Percentiles rank a stretch among this genome's conserved stretches.
Evolutionary conservation across 352 stramenopile genomes (phyloP).

Genomic region (Phytopythium boreale): DNA sequence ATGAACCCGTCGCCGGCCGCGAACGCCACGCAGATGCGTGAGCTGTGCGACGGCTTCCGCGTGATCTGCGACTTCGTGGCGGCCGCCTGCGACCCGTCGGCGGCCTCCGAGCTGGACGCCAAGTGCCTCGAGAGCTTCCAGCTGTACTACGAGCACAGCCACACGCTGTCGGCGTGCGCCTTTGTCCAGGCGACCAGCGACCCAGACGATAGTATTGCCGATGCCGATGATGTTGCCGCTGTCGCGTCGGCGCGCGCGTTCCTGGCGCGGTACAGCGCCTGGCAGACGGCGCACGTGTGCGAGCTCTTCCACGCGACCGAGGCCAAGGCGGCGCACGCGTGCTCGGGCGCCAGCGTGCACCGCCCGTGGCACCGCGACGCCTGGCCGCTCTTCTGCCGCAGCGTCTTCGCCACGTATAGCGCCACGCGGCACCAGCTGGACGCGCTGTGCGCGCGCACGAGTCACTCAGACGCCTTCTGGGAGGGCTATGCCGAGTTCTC

Average conservation of each 20-base stretch:
- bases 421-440: conserved; percentile 41
- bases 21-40: conserved; percentile 8
- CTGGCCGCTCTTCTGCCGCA: conserved; percentile 55
- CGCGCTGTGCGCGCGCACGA: conserved; percentile 34
- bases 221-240: not conserved
- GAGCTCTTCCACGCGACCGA: conserved; percentile 51
- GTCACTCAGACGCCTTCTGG: conserved; percentile 50
- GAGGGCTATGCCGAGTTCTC: conserved; percentile 59
- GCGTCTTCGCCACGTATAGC: conserved; percentile 56
- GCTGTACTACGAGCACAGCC: conserved; percentile 41
- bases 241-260: conserved; percentile 18
- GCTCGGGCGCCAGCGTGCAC: conserved; percentile 32
- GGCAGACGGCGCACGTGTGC: conserved; percentile 46
- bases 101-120: conserved; percentile 2
- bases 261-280: conserved; percentile 36
- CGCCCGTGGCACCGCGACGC: conserved; percentile 41
- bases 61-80: conserved; percentile 40
- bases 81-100: conserved; percentile 22
- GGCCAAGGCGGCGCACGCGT: conserved; percentile 38
- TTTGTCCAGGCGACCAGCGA: conserved; percentile 10
- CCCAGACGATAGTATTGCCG: conserved; percentile 9
- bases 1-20: not conserved
- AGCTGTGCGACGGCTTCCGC: conserved; percentile 38
- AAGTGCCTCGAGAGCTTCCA: conserved; percentile 50
- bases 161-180: conserved; percentile 38